Evolutionary conservation across 1,139 yeast genomes (phyloP), one percentile per base, ranked within the genome.

Genomic region (Yamadazyma atmosphaerica): DNA sequence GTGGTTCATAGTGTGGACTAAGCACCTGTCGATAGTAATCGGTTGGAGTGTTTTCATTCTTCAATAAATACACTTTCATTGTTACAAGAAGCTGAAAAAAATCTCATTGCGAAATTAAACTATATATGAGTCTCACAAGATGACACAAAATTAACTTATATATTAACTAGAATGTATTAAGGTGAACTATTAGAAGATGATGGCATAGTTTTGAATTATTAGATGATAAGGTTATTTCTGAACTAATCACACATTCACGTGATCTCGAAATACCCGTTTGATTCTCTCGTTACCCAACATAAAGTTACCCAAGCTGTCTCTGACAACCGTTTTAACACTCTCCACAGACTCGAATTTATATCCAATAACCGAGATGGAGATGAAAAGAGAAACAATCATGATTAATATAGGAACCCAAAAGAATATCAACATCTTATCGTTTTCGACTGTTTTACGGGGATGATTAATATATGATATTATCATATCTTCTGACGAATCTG

Each of bases 371-470:
- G 74, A 63, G 21, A 81, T 61, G 53, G 66, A 61, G 32, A 80
- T 61, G 54, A 80, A 72, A 35, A 78, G 61, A 1, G 83, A 72
- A 2, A 79, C 49, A 13, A 81, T 69, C 33, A 74, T 45, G 21
- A 84, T 53, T 59, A 85, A 68, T 25, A 81, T 68, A 3, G 94
- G 94, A 44, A 85, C 62, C 98, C 98, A 89, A 73, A 89, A 89
- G 56, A 88, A 86, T 42, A 88, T 66, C 51, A 89, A 69, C 88
- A 88, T 85, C 53, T 81, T 85, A 60, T 89, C 98, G 53, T 88
- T 85, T 51, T 79, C 81, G 47, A 86, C 80, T 25, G 83, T 77
- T 56, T 83, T 83, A 35, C 83, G 65, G 6, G 75, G 74, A 54
- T 77, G 80, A 53, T 77, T 74, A 50, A 79, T 74, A 51, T 77